Percentiles rank a stretch among this genome's conserved stretches.
These are phyloP conservation scores for Hymenoscyphus albidus DNA, from an alignment of 2,329 filamentous ascomycete genomes.

Conservation along the genomic window DNA sequence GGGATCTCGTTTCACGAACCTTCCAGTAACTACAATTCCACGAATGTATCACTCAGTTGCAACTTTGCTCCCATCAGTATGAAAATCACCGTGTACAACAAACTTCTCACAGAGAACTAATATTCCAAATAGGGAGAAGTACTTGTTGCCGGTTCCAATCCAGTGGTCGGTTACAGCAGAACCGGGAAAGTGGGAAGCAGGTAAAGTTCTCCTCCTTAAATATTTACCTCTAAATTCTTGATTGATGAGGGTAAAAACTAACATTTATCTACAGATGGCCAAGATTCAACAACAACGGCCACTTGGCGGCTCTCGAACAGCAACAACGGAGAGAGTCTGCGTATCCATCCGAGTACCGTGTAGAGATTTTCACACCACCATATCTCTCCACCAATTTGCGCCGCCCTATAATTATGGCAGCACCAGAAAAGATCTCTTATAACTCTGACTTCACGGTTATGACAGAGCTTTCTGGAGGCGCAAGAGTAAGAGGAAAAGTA, in stretches of 20 bases:
- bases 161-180: background rate
- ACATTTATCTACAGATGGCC: background rate
- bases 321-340: background rate
- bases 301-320: background rate
- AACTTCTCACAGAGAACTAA: background rate
- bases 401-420: background rate
- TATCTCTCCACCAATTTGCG: background rate
- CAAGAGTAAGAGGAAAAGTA: background rate
- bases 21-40: conserved; percentile 1
- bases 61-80: background rate
- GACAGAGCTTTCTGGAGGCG: background rate
- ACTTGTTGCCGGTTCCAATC: background rate
- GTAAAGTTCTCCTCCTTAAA: too few relatives aligned
- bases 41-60: conserved; percentile 2
- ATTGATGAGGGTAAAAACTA: too few relatives aligned
- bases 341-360: conserved; percentile 1
- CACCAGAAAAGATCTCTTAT: background rate
- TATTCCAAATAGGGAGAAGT: background rate
- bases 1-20: background rate
- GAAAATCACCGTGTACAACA: background rate
- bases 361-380: conserved; percentile 3
- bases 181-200: background rate
- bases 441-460: background rate
- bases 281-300: conserved; percentile 1
- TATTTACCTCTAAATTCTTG: too few relatives aligned